Conservation (phyloP, 2,329 filamentous ascomycete genomes). For the Tolypocladium ovalisporum region DNA sequence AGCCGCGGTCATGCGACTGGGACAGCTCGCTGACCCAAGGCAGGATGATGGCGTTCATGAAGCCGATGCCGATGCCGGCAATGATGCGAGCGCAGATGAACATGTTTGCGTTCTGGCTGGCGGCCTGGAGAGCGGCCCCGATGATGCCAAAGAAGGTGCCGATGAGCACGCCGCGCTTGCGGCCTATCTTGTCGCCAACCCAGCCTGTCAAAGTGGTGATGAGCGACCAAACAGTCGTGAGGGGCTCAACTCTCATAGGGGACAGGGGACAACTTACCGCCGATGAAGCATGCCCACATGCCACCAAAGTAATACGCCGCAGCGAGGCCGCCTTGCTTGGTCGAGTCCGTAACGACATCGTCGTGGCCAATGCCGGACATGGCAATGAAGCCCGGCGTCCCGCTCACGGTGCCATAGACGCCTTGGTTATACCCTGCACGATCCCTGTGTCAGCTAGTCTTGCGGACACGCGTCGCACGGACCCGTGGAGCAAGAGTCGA, state of each 20-base stretch:
- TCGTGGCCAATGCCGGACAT: conserved; percentile 35
- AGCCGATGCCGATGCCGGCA: conserved; percentile 40
- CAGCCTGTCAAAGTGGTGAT: conserved; percentile 15
- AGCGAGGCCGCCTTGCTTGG: conserved; percentile 39
- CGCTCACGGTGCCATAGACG: conserved; percentile 41
- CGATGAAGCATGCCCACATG: conserved; percentile 37
- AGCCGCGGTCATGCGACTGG: conserved; percentile 32
- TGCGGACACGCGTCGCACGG: not conserved
- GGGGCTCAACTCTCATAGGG: not conserved
- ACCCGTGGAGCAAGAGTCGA: too few species aligned
- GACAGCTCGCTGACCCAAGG: conserved; percentile 37
- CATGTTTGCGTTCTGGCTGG: conserved; percentile 31
- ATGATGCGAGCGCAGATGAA: conserved; percentile 38
- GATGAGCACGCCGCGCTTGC: conserved; percentile 31
- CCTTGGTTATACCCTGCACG: conserved; percentile 40
- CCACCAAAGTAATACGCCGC: conserved; percentile 42
- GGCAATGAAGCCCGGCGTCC: conserved; percentile 25
- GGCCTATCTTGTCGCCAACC: conserved; percentile 41
- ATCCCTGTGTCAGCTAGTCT: not conserved
- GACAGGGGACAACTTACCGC: conserved; percentile 21
- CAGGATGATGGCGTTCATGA: conserved; percentile 36
- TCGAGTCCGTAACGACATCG: conserved; percentile 33
- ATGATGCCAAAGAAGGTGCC: conserved; percentile 35
- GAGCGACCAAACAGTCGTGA: not conserved
- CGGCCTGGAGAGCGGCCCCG: conserved; percentile 36